Evolutionary conservation across 1,139 yeast species (phyloP).

Genomic region (Hansenula sp.): DNA sequence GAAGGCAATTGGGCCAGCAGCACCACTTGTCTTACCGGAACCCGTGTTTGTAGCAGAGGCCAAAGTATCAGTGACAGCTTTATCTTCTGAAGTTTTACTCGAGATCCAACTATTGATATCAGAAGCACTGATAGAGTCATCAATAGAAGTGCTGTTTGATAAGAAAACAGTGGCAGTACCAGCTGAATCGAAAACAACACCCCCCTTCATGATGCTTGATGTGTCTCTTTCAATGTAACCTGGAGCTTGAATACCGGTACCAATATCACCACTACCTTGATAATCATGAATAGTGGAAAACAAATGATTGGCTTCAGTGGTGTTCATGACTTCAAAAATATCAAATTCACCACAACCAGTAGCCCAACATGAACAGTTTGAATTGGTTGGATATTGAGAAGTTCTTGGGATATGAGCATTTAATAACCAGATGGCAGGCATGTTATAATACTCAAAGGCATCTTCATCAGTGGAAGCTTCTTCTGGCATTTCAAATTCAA

Average conservation of each 20-base stretch:
- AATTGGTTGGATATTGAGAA: constrained; percentile 61
- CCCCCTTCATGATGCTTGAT: constrained; percentile 52
- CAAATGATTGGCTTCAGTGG: constrained; percentile 50
- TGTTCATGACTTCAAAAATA: constrained; percentile 63
- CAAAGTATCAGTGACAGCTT: constrained; percentile 15
- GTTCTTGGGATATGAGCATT: constrained; percentile 80
- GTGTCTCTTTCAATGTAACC: constrained; percentile 51
- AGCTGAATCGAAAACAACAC: constrained; percentile 60
- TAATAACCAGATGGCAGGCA: constrained; percentile 80
- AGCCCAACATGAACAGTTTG: constrained; percentile 71
- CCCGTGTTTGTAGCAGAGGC: constrained; percentile 24
- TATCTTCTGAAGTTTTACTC: constrained; percentile 11
- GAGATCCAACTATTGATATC: constrained; percentile 23
- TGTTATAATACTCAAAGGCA: constrained; percentile 38
- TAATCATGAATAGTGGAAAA: constrained; percentile 69
- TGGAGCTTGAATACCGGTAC: constrained; percentile 52
- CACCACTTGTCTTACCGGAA: constrained; percentile 14
- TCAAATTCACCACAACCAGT: constrained; percentile 83
- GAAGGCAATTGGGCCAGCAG: constrained; percentile 9
- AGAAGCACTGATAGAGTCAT: constrained; percentile 25
- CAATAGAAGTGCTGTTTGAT: constrained; percentile 52
- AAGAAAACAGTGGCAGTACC: constrained; percentile 61
- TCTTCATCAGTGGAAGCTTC: constrained; percentile 35
- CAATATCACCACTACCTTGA: constrained; percentile 63
- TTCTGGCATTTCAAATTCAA: constrained; percentile 66